Conservation (phyloP, 2,329 filamentous ascomycete species). For the Tolypocladium nubicola region DNA sequence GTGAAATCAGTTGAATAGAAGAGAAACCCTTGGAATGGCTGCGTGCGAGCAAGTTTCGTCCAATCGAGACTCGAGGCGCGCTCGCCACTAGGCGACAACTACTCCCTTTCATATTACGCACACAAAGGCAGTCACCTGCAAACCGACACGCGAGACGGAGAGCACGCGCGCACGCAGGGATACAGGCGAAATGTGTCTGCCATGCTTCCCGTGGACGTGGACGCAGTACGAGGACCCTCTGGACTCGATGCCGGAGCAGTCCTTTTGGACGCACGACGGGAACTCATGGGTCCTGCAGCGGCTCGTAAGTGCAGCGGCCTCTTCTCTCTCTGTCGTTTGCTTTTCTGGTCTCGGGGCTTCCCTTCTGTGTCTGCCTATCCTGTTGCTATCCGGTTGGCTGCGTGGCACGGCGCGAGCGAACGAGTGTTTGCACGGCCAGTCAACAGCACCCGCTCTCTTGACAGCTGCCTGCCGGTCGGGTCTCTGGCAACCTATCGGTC, state of each 20-base stretch:
- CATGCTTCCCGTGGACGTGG: constrained; percentile 40
- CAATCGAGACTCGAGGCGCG: not conserved
- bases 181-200: constrained; percentile 32
- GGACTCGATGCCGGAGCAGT: constrained; percentile 26
- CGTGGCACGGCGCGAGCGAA: not conserved
- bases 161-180: too few relatives aligned
- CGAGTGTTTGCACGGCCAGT: not conserved
- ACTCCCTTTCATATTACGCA: not conserved
- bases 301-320: constrained; percentile 21
- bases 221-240: constrained; percentile 33
- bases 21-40: not conserved
- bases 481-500: not conserved
- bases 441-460: not conserved
- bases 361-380: not conserved
- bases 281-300: constrained; percentile 24
- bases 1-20: not conserved
- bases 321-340: not conserved
- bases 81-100: not conserved
- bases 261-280: constrained; percentile 29
- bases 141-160: not conserved
- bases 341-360: not conserved
- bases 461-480: not conserved
- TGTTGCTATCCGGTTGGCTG: not conserved
- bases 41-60: not conserved
- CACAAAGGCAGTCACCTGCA: not conserved